phyloP scores from a whole-genome alignment of 2,329 filamentous ascomycete species.

The Fusarium sacchari region DNA sequence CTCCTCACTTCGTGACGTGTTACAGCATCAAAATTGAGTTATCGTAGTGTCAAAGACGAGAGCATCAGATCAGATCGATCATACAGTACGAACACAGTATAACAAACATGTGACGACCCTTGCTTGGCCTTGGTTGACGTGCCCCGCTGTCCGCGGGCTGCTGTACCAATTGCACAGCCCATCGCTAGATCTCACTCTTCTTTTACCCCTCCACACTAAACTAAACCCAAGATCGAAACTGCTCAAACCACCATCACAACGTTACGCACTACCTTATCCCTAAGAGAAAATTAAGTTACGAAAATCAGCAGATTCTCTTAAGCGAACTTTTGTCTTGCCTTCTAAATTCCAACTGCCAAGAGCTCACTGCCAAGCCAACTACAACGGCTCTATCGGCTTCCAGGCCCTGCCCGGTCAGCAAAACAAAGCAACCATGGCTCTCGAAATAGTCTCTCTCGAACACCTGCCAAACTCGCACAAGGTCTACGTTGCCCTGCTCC shows the following conservation, averaged over 20 bases:
- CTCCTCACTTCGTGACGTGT: conserved; percentile 23
- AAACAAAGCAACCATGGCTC: conserved; percentile 51
- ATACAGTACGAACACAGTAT: conserved; percentile 32
- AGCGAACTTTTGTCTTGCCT: conserved; percentile 10
- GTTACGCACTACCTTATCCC: conserved; percentile 4
- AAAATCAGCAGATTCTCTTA: conserved; percentile 3
- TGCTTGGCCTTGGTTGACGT: neutral
- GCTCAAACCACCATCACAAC: conserved; percentile 10
- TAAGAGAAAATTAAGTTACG: neutral
- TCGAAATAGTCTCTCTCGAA: conserved; percentile 77
- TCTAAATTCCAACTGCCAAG: neutral
- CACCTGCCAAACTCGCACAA: conserved; percentile 76
- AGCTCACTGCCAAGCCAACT: neutral
- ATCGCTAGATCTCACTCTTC: conserved; percentile 13
- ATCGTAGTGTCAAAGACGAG: neutral
- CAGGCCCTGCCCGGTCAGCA: neutral
- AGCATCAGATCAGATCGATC: too few relatives aligned
- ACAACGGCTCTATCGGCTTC: conserved; percentile 16
- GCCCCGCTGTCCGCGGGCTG: conserved; percentile 19
- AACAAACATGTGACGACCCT: conserved; percentile 25
- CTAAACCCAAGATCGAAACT: conserved; percentile 22
- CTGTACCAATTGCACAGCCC: conserved; percentile 3
- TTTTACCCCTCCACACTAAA: conserved; percentile 42
- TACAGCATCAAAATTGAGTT: conserved; percentile 13
- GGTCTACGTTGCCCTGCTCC: conserved; percentile 80